Evolutionary conservation across 768 basidiomycete genomes (phyloP).

Genomic region (Boletus eberwhitei): DNA sequence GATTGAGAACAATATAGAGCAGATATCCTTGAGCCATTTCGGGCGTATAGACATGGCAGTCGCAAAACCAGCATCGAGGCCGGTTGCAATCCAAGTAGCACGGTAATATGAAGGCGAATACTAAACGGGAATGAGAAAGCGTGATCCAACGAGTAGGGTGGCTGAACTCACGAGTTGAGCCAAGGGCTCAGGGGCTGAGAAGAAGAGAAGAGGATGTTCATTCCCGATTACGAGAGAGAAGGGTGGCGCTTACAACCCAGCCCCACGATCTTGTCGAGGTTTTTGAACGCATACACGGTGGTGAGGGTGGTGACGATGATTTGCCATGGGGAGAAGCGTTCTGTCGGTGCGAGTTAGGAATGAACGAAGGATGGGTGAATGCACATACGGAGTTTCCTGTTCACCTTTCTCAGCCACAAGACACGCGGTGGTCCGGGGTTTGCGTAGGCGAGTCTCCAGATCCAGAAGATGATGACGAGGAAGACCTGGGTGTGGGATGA

Average conservation of each 20-base stretch:
- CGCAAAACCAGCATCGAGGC: constrained; percentile 96
- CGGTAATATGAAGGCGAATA: constrained; percentile 93
- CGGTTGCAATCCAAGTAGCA: constrained; percentile 91
- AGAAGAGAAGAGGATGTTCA: constrained; percentile 1
- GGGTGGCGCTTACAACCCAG: constrained; percentile 53
- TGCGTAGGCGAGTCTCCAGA: constrained; percentile 72
- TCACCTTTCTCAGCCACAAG: constrained; percentile 59
- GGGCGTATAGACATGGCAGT: constrained; percentile 92
- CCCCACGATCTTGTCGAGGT: constrained; percentile 83
- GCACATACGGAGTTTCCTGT: constrained; percentile 56
- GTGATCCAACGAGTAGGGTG: neutral
- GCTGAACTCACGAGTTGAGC: constrained; percentile 67
- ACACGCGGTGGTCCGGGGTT: constrained; percentile 61
- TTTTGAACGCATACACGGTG: constrained; percentile 74
- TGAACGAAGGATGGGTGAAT: neutral
- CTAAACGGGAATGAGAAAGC: constrained; percentile 36
- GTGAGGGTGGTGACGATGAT: constrained; percentile 85
- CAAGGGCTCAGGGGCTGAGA: constrained; percentile 85
- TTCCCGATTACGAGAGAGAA: neutral
- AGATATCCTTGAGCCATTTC: constrained; percentile 87
- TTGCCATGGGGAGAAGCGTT: constrained; percentile 94
- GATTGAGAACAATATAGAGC: constrained; percentile 76
- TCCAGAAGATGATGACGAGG: constrained; percentile 89
- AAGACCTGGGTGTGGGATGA: constrained; percentile 57
- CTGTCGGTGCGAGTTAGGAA: constrained; percentile 33